Evolutionary conservation across 78 protist species (phyloP), one percentile per base, ranked within the genome.

Genomic region (Isochrysis galbana): DNA sequence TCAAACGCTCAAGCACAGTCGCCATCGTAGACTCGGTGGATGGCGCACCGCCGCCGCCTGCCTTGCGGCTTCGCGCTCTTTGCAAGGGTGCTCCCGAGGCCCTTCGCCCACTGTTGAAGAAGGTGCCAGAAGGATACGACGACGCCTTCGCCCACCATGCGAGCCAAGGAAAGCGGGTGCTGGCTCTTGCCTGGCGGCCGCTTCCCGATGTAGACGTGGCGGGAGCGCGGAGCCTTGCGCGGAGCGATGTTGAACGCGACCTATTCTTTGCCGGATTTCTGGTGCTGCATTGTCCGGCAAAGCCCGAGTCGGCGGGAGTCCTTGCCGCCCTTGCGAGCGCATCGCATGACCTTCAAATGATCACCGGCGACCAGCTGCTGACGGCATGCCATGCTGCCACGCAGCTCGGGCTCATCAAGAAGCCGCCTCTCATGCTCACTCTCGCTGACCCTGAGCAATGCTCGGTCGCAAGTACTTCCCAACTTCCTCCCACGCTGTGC

Each of bases 311-410:
- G 0, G 44, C 11, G 25, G 90, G 34, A 5, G 46, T 96, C 11
- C 61, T 98, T 41, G 89, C 34, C 38, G 25, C 2, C 23, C 93
- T 98, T 29, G 23, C 42, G 10, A 10, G 19, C 19, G 90, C 99
- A 5, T 32, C 96, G 2, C 99, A 98, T 80, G 17, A 32, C 74
- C 96, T 94, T 7, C 93, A 97, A 22, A 98, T 99, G 99, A 97
- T 99, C 94, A 99, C 99, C 0, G 99, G 99, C 86, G 99, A 99
- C 91, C 93, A 93, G 89, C 23, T 87, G 29, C 93, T 96, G 41
- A 99, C 99, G 2, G 99, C 99, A 7, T 87, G 96, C 84, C 95
- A 96, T 45, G 99, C 98, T n/a, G 99, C 99, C 1, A 32, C 51
- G 25, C 92, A 94, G 89, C 41, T 97, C 39, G 47, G 92, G 38